Evolutionary conservation across 371 early-diverging fungal genomes (phyloP), one percentile per base, ranked within the genome.

Genomic region (Apophysomyces elegans): DNA sequence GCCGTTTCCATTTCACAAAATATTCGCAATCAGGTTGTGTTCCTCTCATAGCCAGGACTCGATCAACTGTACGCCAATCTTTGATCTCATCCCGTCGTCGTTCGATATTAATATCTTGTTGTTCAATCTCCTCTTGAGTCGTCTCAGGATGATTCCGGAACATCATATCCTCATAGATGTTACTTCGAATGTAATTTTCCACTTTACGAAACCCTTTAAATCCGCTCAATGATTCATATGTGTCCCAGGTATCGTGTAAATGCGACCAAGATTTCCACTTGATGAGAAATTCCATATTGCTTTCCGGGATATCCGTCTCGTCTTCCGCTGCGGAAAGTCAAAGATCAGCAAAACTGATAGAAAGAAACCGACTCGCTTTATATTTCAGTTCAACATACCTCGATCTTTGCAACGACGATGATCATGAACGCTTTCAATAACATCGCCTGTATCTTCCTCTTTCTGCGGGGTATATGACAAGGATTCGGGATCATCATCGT

Each of bases 211-310:
- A 93, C 0, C 98, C 98, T 76, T 95, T 95, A 69, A 85, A 87
- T 7, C 84, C 78, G 12, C 76, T 76, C 26, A 97, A 85, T 37
- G 83, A 78, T 9, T 77, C 79, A 47, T 83, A 86, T 0, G 78
- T 79, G 64, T 95, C 92, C 99, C 99, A 99, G 1, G 96, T 95
- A 59, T 95, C 90, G 70, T 96, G 94, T 47, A 94, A 78, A 79
- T 96, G 96, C 5, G 95, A 94, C 84, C 88, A 89, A 4, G 90
- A 87, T 74, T 91, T 91, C 98, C 98, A 99, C 71, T 99, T 97
- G 70, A 99, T 86, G 9, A 90, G 82, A 64, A 89, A 97, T 78
- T 95, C 93, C 68, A 91, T 71, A 61, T 91, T 90, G 37, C 62
- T 70, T 61, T 86, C 84, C 35, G 87, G 86, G 32, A 71, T 72